These are phyloP conservation scores for Mollisia scopiformis DNA, from an alignment of 2,329 filamentous ascomycete genomes.

Conservation along the genomic window DNA sequence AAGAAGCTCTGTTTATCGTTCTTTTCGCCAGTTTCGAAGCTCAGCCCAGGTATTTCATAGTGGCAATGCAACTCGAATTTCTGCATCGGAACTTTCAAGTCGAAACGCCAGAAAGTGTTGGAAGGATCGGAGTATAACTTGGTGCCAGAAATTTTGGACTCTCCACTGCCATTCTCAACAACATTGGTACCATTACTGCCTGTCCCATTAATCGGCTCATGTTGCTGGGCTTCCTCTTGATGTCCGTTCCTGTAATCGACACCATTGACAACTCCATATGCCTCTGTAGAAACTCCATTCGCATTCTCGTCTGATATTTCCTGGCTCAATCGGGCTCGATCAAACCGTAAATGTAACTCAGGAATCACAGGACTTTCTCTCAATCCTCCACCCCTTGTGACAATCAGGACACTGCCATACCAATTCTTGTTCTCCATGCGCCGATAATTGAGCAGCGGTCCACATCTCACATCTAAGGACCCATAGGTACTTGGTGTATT, in stretches of 20 bases:
- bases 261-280: conserved; percentile 35
- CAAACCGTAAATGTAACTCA: conserved; percentile 54
- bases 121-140: conserved; percentile 66
- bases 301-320: conserved; percentile 20
- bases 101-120: conserved; percentile 94
- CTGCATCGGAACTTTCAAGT: conserved; percentile 76
- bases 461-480: conserved; percentile 65
- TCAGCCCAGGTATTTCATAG: conserved; percentile 72
- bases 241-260: conserved; percentile 36
- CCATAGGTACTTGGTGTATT: conserved; percentile 12
- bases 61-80: conserved; percentile 74
- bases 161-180: background rate
- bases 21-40: conserved; percentile 60
- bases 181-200: background rate
- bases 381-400: conserved; percentile 72
- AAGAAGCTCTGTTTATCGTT: conserved; percentile 73
- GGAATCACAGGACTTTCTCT: conserved; percentile 58
- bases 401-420: conserved; percentile 85
- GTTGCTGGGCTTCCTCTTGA: background rate
- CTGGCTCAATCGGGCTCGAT: conserved; percentile 8
- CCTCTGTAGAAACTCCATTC: conserved; percentile 17
- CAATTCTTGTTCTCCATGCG: conserved; percentile 71
- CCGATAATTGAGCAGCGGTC: conserved; percentile 78
- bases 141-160: conserved; percentile 51
- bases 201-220: background rate